Conservation (phyloP, 2,329 filamentous ascomycete species). For the Dendrostoma leiphaemia region DNA sequence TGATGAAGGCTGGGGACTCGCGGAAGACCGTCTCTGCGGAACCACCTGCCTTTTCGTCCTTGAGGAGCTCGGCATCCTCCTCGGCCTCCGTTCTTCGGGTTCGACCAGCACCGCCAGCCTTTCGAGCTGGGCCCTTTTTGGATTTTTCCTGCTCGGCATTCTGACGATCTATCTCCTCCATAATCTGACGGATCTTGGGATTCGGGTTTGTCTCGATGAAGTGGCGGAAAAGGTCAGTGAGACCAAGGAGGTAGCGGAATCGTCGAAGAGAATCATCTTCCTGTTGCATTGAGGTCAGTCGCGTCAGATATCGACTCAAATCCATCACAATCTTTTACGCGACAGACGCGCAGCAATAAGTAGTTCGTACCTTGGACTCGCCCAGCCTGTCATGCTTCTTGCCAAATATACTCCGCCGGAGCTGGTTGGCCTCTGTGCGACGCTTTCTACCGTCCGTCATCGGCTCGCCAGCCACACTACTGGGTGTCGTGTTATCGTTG, state of each 20-base stretch:
- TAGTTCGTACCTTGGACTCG: conserved; percentile 75
- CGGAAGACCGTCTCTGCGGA: conserved; percentile 88
- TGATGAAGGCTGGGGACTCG: conserved; percentile 86
- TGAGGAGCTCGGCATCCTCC: conserved; percentile 85
- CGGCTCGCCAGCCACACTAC: conserved; percentile 79
- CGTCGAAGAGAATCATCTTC: conserved; percentile 93
- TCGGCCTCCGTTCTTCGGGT: conserved; percentile 92
- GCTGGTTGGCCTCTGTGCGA: conserved; percentile 81
- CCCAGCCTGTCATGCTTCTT: conserved; percentile 92
- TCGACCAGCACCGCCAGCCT: conserved; percentile 78
- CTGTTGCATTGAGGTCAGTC: conserved; percentile 39
- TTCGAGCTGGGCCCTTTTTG: conserved; percentile 73
- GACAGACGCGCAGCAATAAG: neutral
- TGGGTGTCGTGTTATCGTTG: conserved; percentile 70
- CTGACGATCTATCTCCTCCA: conserved; percentile 91
- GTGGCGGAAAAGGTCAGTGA: conserved; percentile 96
- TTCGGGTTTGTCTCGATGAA: conserved; percentile 98
- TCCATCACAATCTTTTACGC: neutral
- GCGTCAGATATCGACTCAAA: conserved; percentile 2
- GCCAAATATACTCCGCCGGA: conserved; percentile 88
- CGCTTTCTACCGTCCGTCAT: conserved; percentile 76
- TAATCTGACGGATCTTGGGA: conserved; percentile 89
- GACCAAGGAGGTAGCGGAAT: conserved; percentile 89
- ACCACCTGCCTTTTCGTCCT: conserved; percentile 86
- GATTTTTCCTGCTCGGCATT: conserved; percentile 71